Evolutionary conservation across 2,329 filamentous ascomycete species (phyloP).

Genomic region (Myriangium duriaei): DNA sequence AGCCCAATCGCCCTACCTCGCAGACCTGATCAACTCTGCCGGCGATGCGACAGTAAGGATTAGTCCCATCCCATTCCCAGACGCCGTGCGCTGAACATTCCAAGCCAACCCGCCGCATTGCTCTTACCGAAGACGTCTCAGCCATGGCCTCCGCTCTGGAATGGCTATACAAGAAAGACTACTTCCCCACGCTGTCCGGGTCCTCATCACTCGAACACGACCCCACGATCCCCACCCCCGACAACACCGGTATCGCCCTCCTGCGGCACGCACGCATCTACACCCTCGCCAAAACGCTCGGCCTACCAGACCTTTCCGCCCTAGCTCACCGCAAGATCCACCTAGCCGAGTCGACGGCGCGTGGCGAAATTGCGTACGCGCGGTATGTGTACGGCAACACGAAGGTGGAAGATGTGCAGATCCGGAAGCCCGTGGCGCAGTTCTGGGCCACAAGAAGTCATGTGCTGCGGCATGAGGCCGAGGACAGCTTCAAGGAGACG

Average conservation of each 20-base stretch:
- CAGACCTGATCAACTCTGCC: conserved; percentile 43
- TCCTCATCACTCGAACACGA: conserved; percentile 55
- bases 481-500: conserved; percentile 70
- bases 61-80: conserved; percentile 19
- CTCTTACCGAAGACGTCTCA: conserved; percentile 58
- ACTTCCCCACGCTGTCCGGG: conserved; percentile 59
- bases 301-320: conserved; percentile 51
- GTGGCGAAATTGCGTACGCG: conserved; percentile 84
- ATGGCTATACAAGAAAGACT: conserved; percentile 74
- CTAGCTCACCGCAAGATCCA: conserved; percentile 85
- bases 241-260: conserved; percentile 70
- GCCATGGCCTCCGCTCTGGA: conserved; percentile 70
- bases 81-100: neutral
- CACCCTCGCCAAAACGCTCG: conserved; percentile 72
- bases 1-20: conserved; percentile 61
- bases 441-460: conserved; percentile 80
- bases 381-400: conserved; percentile 81
- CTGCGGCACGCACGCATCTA: conserved; percentile 84
- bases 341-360: conserved; percentile 74
- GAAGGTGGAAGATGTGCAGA: conserved; percentile 51
- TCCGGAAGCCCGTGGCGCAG: conserved; percentile 72
- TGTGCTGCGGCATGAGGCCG: conserved; percentile 71
- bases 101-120: conserved; percentile 46
- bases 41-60: conserved; percentile 44
- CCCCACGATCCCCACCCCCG: conserved; percentile 50